Percentiles rank a stretch among this genome's conserved stretches.
Evolutionary conservation across 345 rosid species (phyloP).

Genomic region (Litchi chinensis): DNA sequence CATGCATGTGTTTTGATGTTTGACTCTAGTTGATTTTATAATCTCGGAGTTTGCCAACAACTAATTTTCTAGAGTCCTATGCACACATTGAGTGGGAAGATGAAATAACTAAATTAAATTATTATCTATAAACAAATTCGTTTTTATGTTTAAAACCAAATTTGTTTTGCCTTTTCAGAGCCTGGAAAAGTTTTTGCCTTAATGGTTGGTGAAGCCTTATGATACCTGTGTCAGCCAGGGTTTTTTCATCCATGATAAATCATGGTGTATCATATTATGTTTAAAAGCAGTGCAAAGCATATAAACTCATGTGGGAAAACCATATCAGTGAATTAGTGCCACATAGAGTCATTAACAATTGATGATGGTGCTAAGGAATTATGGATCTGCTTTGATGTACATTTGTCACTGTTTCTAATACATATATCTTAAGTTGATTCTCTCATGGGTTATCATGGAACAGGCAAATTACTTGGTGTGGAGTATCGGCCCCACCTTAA

Average conservation of each 20-base stretch:
- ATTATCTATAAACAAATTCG: neutral
- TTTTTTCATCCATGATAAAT: too few relatives aligned
- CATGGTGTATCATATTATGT: too few relatives aligned
- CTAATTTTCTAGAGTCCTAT: neutral
- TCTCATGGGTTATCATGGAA: constrained; percentile 22
- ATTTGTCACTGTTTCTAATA: constrained; percentile 11
- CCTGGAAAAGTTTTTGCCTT: neutral
- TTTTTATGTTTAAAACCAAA: neutral
- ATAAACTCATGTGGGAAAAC: neutral
- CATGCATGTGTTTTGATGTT: neutral
- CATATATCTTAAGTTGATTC: constrained; percentile 7
- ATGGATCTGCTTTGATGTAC: constrained; percentile 4
- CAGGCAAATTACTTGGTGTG: constrained; percentile 84
- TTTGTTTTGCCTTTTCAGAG: neutral
- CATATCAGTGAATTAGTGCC: neutral
- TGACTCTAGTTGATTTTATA: constrained; percentile 4
- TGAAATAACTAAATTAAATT: constrained; percentile 2
- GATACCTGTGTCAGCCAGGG: neutral
- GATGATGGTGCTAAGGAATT: neutral
- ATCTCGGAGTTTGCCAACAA: neutral
- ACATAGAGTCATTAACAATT: neutral
- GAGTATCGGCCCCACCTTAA: constrained; percentile 69
- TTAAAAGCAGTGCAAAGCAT: neutral
- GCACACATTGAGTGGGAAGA: neutral
- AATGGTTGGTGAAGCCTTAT: neutral